phyloP scores from a whole-genome alignment of 139 green algal genomes.

The Chlorella sp. region DNA sequence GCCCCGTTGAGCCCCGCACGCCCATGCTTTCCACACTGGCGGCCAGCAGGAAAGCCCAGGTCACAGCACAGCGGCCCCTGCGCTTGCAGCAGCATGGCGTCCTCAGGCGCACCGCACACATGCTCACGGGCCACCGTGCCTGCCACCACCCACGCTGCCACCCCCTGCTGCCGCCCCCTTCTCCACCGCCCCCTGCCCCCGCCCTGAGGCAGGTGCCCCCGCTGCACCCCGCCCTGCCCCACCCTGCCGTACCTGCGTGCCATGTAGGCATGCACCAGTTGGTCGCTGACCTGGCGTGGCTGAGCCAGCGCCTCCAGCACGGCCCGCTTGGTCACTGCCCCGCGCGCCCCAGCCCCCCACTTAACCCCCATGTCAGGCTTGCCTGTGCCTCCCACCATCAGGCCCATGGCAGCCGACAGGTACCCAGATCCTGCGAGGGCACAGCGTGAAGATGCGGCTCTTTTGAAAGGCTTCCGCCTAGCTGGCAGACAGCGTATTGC shows the following conservation, averaged over 20 bases:
- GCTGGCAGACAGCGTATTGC: too few relatives aligned
- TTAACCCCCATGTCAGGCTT: conserved; percentile 23
- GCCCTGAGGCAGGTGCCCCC: too few relatives aligned
- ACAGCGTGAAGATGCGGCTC: not conserved
- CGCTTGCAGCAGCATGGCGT: too few relatives aligned
- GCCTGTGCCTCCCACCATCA: conserved; percentile 65
- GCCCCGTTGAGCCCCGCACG: too few relatives aligned
- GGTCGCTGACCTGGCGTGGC: conserved; percentile 65
- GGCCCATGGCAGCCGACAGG: conserved; percentile 80
- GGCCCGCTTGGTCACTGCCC: conserved; percentile 83
- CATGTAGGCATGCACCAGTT: conserved; percentile 93
- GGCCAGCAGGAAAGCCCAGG: too few relatives aligned
- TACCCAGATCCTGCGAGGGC: conserved; percentile 67
- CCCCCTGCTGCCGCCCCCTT: not conserved
- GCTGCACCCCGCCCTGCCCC: not conserved
- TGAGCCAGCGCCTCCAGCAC: conserved; percentile 73
- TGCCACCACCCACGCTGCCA: not conserved
- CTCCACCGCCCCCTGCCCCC: not conserved
- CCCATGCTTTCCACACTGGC: too few relatives aligned
- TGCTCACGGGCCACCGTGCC: too few relatives aligned
- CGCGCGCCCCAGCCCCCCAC: too few relatives aligned
- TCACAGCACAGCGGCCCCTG: too few relatives aligned
- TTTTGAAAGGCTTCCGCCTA: too few relatives aligned
- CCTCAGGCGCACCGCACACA: too few relatives aligned
- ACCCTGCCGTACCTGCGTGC: conserved; percentile 58